These are phyloP conservation scores for Teratosphaeriaceae sp. DNA, from an alignment of 2,329 filamentous ascomycete species.

Conservation along the genomic window DNA sequence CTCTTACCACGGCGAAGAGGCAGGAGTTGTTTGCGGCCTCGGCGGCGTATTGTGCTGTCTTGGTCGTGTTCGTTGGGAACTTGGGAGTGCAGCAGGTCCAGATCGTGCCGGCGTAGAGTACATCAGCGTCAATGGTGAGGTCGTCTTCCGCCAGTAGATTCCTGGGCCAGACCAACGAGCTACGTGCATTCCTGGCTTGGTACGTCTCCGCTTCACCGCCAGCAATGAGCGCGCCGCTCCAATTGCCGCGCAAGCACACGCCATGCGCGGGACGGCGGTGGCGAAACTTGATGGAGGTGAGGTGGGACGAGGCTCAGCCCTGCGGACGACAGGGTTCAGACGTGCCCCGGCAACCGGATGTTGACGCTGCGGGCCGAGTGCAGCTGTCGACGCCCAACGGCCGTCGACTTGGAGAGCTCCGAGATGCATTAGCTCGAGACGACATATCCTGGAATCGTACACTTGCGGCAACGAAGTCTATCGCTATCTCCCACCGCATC, in stretches of 20 bases:
- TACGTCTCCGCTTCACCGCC: no score
- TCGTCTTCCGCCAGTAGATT: no score
- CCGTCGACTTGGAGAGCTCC: neutral
- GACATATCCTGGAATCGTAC: neutral
- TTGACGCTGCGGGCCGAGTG: neutral
- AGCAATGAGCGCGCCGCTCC: no score
- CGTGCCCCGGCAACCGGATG: neutral
- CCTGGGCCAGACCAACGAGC: no score
- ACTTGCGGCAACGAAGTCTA: neutral
- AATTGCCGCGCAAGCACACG: no score
- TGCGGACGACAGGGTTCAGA: neutral
- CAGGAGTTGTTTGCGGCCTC: conserved; percentile 22
- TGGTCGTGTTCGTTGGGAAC: conserved; percentile 24
- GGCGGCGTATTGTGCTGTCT: conserved; percentile 20
- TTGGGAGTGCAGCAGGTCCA: conserved; percentile 11
- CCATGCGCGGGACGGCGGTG: no score
- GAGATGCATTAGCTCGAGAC: neutral
- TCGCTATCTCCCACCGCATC: neutral
- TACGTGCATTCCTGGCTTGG: no score
- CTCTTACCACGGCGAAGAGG: conserved; percentile 17
- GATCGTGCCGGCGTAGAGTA: neutral
- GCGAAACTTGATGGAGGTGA: neutral
- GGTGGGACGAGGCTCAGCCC: neutral
- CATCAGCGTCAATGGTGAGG: no score
- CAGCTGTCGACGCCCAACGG: neutral